Base-by-base conservation (phyloP, 1,284 basidiomycete genomes). In the Rhizoctonia solani region DNA sequence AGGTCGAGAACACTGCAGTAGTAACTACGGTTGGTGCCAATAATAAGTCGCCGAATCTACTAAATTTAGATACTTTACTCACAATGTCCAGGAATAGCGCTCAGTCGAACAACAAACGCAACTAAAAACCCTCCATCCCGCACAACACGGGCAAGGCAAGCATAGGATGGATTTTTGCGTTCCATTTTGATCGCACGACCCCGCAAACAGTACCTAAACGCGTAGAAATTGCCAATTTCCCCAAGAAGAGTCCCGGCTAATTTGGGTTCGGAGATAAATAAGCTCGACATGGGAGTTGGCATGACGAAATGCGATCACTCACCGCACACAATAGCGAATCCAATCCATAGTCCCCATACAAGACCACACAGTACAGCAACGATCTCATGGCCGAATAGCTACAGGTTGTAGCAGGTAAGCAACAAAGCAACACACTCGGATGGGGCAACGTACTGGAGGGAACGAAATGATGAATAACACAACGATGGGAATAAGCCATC, bases 401-500 rank as follows among this genome's bases (percentile, higher is more conserved):
- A 72, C 4, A 70, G 49, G 13, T 66, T 69, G 3, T 73, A 69
- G 58, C 72, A 72, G 3, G 61, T 65, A 21, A 63, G 29, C 46
- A 14, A 66, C 27, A 65, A 44, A 4, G 42, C 30, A 16, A 47
- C 34, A 16, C 25, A 32, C 34, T 54, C 54, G 46, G 50, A 53
- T 72, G 21, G 8, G 46, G 70, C 49, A 50, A 4, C 82, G 70
- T 72, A 88, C 87, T 0, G 87, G 89, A 69, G 88, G 88, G 75
- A 90, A 89, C 0, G 88, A 90, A 41, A 92, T 85, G 71, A 92
- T 79, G 74, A 92, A 89, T 27, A 92, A 79, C 56, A 93, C 80
- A 49, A 78, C 90, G 54, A 95, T 92, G 1, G 93, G 93, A 47
- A 96, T 92, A 16, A 89, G 76, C 87, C 87, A 95, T 19, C 93